Percentiles rank a stretch among this genome's conserved stretches.
Evolutionary conservation across 768 basidiomycete genomes (phyloP).

Genomic region (Kwoniella sp.): DNA sequence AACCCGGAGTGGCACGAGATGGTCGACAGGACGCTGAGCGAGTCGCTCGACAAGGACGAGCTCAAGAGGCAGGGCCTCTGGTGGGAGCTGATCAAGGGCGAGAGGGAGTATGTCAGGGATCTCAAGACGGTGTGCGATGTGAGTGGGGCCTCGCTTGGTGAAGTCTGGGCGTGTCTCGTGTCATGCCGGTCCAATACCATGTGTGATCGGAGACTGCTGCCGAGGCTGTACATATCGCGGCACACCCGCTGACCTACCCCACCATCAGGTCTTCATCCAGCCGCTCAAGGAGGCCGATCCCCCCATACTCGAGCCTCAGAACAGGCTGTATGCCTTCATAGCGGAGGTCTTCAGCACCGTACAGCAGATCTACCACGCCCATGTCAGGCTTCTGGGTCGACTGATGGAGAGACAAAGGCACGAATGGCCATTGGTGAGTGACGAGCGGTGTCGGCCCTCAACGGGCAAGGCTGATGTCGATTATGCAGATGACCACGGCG

Average conservation of each 20-base stretch:
- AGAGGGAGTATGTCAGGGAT: constrained; percentile 42
- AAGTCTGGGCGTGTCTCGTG: no score
- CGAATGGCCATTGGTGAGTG: constrained; percentile 40
- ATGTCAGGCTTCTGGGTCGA: constrained; percentile 23
- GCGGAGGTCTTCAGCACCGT: constrained; percentile 40
- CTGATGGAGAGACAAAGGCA: constrained; percentile 37
- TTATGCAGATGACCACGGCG: constrained; percentile 27
- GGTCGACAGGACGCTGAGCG: constrained; percentile 25
- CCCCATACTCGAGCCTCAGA: constrained; percentile 29
- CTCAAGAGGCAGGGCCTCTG: constrained; percentile 36
- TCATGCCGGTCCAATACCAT: no score
- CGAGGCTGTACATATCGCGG: not conserved
- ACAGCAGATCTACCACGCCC: constrained; percentile 26
- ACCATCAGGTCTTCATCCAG: constrained; percentile 32
- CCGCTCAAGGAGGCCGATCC: constrained; percentile 26
- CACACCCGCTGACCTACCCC: not conserved
- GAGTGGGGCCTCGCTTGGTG: no score
- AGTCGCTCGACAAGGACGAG: constrained; percentile 28
- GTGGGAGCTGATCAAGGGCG: constrained; percentile 44
- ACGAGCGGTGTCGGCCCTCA: not conserved
- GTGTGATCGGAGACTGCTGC: no score
- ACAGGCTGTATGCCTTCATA: constrained; percentile 34
- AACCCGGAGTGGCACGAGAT: constrained; percentile 46
- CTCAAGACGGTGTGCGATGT: constrained; percentile 37
- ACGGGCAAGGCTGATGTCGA: not conserved